Evolutionary conservation across 2,329 filamentous ascomycete species (phyloP), one percentile per base, ranked within the genome.

Genomic region (Alternaria gaisen): DNA sequence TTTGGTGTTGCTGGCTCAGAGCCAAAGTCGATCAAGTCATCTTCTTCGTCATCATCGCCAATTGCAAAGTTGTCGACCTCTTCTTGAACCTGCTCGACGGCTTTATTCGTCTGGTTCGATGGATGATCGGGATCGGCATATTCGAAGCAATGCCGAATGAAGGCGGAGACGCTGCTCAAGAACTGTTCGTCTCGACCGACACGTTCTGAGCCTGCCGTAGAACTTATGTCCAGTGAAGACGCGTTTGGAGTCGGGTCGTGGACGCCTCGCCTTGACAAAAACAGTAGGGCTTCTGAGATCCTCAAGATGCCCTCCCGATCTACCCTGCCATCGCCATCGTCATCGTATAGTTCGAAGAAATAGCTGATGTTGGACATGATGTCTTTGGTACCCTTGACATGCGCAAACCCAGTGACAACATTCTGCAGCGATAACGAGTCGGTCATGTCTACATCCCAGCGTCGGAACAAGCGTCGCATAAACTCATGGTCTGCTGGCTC

Each of bases 311-410:
- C 95, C 79, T 99, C 95, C 11, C 95, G 88, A 73, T 98, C 95
- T 5, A 99, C 94, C 70, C 88, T 93, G 26, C 95, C 95, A 75
- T 97, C 93, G 1, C 89, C 87, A 71, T 94, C 91, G 67, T 99
- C 94, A 75, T 99, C 95, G 77, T 98, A 97, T 0, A 99, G 87
- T 72, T 97, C 92, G 71, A 99, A 99, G 79, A 99, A 98, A 80
- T 98, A 98, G 61, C 90, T 95, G 73, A 99, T 98, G 60, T 92
- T 95, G 30, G 92, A 92, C 94, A 99, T 97, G 67, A 99, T 97
- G 78, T 99, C 95, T 47, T 90, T 90, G 56, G 91, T 93, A 9
- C 95, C 94, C 78, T 97, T 98, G 73, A 99, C 92, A 14, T 91
- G 88, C 2, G 94, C 94, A 46, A 99, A 83, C 0, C 95, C 95